A percentile compares a stretch with the other conserved stretches of the same genome.
These are phyloP conservation scores for Corynespora cassiicola DNA, from an alignment of 2,329 filamentous ascomycete genomes.

Conservation along the genomic window DNA sequence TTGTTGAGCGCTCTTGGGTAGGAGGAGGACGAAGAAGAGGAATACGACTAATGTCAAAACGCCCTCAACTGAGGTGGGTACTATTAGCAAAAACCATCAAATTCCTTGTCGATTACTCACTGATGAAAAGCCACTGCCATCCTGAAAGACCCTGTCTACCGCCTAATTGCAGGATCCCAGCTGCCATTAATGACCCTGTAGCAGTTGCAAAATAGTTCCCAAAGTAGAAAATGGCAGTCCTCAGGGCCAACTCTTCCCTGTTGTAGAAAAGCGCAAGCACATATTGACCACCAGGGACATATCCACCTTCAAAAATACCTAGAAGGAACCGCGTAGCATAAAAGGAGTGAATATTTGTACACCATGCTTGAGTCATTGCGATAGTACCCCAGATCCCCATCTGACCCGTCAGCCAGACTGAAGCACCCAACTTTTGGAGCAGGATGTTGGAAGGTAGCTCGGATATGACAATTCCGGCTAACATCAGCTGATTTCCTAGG, in stretches of 20 bases:
- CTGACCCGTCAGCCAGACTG: constrained; percentile 37
- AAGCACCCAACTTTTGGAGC: constrained; percentile 33
- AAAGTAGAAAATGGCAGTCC: constrained; percentile 2
- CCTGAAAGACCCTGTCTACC: neutral
- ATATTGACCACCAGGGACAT: constrained; percentile 8
- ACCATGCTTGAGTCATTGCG: constrained; percentile 37
- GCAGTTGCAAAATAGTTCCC: neutral
- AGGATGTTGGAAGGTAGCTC: constrained; percentile 8
- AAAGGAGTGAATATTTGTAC: constrained; percentile 3
- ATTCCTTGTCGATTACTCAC: too few species aligned
- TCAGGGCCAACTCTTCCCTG: constrained; percentile 4
- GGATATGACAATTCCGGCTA: constrained; percentile 34
- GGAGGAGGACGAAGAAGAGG: too few species aligned
- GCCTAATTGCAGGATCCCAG: neutral
- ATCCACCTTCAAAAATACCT: constrained; percentile 11
- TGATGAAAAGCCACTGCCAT: constrained; percentile 5
- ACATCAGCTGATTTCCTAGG: constrained; percentile 37
- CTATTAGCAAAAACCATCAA: too few species aligned
- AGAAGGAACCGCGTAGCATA: constrained; percentile 12
- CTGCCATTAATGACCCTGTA: neutral
- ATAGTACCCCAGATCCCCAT: constrained; percentile 45
- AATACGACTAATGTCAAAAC: too few species aligned
- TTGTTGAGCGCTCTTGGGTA: too few species aligned
- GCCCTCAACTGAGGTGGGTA: too few species aligned
- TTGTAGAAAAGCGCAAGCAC: constrained; percentile 9